Base-by-base conservation (phyloP, 495 filamentous ascomycete species). In the Xylona heveae region DNA sequence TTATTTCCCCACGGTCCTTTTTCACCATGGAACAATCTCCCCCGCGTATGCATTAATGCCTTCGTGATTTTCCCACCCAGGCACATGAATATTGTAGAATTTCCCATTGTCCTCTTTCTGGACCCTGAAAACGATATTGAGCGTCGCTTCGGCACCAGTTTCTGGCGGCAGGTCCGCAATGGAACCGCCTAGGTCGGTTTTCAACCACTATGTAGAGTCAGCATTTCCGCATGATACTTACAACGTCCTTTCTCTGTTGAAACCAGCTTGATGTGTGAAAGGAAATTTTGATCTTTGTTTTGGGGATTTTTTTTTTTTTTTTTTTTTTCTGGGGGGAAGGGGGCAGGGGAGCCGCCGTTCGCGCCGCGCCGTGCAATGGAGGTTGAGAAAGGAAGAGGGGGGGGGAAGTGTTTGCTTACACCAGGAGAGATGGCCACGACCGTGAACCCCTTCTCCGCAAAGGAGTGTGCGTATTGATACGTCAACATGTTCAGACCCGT, bases 401-500 rank as follows among this genome's bases (percentile, higher is more conserved):
- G n/a, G 31, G 4, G 14, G 20, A 15, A 21, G 31, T 6, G 24
- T 25, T 15, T 16, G 52, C 59, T 33, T 49, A 62, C 60, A 2
- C 62, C 63, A 5, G 62, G 63, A 27, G 38, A 48, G 18, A 65
- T 19, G 5, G 51, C 50, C 19, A 64, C 34, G 18, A 66, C 50
- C 0, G 50, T 55, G 30, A 67, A 61, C 0, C 57, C 55, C 6
- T 58, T 45, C 3, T 49, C 36, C 2, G 41, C 51, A 34, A 52
- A 57, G 9, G 48, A 40, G 24, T 51, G 35, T 1, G 61, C 50
- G 32, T 63, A 63, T 35, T 64, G 57, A 0, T 57, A 48, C 2
- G 55, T 65, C 4, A 68, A 38, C 43, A 56, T 54, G 32, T 66
- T 64, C 30, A 63, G 31, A 2, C 56, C 58, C 0, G 62, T 56